These are phyloP conservation scores for Rhamnella rubrinervis DNA, from an alignment of 331 rosid genomes.

Conservation along the genomic window DNA sequence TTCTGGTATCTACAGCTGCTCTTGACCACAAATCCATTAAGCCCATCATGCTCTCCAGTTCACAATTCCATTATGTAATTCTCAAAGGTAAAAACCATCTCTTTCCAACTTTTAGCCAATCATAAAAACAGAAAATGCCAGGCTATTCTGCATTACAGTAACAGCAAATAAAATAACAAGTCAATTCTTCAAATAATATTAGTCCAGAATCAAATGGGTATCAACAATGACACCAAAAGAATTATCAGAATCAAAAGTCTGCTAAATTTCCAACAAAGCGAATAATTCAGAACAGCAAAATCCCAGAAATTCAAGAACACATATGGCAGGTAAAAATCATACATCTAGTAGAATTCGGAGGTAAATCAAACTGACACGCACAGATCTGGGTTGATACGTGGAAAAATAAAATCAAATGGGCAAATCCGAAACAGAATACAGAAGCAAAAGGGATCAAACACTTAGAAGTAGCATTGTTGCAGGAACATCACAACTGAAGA, in stretches of 20 bases:
- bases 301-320: constrained; percentile 16
- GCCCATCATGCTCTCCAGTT: constrained; percentile 17
- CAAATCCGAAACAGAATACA: constrained; percentile 10
- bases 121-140: constrained; percentile 24
- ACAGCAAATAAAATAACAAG: constrained; percentile 13
- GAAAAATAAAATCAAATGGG: constrained; percentile 18
- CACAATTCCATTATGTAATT: constrained; percentile 19
- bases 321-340: constrained; percentile 5
- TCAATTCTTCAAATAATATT: constrained; percentile 4
- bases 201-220: neutral
- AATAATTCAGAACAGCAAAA: neutral
- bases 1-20: constrained; percentile 13
- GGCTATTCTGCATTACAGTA: constrained; percentile 30
- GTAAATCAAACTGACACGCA: neutral
- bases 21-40: constrained; percentile 7
- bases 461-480: neutral
- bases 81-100: constrained; percentile 15
- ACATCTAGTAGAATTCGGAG: constrained; percentile 11
- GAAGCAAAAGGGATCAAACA: constrained; percentile 4
- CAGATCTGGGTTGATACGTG: constrained; percentile 38
- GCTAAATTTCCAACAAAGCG: neutral
- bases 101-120: constrained; percentile 2
- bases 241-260: neutral
- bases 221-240: constrained; percentile 1
- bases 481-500: neutral